Evolutionary conservation across 2,329 filamentous ascomycete species (phyloP).

Genomic region (Diaporthe sp.): DNA sequence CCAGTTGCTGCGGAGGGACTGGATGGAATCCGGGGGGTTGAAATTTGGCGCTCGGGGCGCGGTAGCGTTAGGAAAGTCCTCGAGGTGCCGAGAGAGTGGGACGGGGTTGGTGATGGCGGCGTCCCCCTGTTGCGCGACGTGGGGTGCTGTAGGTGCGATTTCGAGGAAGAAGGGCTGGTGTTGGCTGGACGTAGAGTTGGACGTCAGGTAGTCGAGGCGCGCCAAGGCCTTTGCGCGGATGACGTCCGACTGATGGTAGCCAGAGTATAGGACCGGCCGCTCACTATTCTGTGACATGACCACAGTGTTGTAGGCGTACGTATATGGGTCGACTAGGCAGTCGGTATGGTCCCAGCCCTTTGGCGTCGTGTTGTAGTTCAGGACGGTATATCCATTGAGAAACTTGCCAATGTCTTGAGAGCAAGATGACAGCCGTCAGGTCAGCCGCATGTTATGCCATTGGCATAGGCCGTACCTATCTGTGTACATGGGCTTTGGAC

Average conservation of each 20-base stretch:
- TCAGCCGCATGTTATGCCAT: not conserved
- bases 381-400: not conserved
- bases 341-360: slow-evolving; percentile 13
- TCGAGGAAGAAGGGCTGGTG: slow-evolving; percentile 72
- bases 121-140: slow-evolving; percentile 49
- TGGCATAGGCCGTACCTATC: too few relatives aligned
- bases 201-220: not conserved
- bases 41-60: not conserved
- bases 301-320: not conserved
- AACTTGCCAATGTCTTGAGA: slow-evolving; percentile 4
- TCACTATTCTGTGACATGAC: slow-evolving; percentile 7
- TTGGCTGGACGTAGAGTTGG: not conserved
- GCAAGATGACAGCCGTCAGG: not conserved
- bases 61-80: not conserved
- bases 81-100: not conserved
- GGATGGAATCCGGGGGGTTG: not conserved
- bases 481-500: not conserved
- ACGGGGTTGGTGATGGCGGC: not conserved
- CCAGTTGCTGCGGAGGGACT: not conserved
- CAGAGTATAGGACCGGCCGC: slow-evolving; percentile 6
- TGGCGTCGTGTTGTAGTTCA: not conserved
- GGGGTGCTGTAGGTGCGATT: slow-evolving; percentile 74
- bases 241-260: slow-evolving; percentile 3
- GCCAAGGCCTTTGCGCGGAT: not conserved
- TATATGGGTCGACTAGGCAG: slow-evolving; percentile 4